Evolutionary conservation across 257 asterid genomes (phyloP).

Genomic region (Solanum gandarillasii): DNA sequence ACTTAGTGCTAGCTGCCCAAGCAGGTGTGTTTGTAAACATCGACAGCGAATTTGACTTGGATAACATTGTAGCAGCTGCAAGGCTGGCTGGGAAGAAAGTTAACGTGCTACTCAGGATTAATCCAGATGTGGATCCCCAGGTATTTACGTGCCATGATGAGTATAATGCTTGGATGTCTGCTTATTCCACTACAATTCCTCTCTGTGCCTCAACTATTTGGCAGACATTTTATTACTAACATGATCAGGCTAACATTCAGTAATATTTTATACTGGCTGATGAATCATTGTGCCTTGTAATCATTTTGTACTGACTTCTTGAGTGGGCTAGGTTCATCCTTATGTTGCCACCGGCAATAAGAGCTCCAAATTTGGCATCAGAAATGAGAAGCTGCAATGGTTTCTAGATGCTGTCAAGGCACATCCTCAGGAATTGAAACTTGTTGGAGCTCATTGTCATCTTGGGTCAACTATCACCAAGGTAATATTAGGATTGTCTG

Average conservation of each 20-base stretch:
- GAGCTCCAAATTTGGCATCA: constrained; percentile 87
- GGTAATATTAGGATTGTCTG: constrained; percentile 22
- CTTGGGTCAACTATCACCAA: constrained; percentile 95
- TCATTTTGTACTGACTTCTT: background rate
- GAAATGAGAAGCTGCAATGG: constrained; percentile 95
- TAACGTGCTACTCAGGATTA: constrained; percentile 75
- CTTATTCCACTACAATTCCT: background rate
- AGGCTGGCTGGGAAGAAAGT: constrained; percentile 76
- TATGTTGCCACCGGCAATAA: constrained; percentile 97
- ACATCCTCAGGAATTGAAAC: constrained; percentile 79
- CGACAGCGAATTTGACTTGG: constrained; percentile 92
- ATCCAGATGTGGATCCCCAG: constrained; percentile 99
- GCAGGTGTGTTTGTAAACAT: constrained; percentile 83
- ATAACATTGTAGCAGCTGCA: constrained; percentile 74
- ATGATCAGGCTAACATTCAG: background rate
- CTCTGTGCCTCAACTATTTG: background rate
- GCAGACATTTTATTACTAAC: background rate
- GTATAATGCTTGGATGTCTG: background rate
- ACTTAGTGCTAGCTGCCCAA: constrained; percentile 83
- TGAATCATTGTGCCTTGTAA: background rate
- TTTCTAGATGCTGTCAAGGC: constrained; percentile 89
- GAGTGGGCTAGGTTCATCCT: constrained; percentile 68
- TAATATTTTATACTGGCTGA: background rate
- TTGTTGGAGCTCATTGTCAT: constrained; percentile 96
- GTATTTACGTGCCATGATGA: constrained; percentile 17